phyloP scores from a whole-genome alignment of 2,329 filamentous ascomycete genomes.

The Diaporthe sp. region DNA sequence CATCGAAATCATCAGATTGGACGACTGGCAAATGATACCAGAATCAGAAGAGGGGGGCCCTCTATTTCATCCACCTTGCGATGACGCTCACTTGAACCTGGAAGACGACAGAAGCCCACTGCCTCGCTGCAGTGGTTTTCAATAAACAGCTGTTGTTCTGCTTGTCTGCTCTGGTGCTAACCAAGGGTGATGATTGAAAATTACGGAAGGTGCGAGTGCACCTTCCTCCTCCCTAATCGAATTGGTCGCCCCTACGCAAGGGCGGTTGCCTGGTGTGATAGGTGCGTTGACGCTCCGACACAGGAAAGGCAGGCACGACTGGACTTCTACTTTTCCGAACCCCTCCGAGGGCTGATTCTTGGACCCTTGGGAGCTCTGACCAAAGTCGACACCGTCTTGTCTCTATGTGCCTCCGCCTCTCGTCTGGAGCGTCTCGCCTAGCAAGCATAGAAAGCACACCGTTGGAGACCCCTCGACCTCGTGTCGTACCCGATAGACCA shows the following conservation, averaged over 20 bases:
- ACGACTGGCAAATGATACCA: not conserved
- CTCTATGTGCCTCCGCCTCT: not conserved
- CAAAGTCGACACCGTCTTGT: not conserved
- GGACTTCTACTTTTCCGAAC: not conserved
- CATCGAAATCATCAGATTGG: not conserved
- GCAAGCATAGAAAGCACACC: not conserved
- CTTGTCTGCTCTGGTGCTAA: not conserved
- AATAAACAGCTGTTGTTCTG: not conserved
- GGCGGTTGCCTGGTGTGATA: not conserved
- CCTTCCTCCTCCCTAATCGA: not conserved
- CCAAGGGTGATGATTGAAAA: not conserved
- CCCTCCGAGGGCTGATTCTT: not conserved
- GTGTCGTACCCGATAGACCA: not conserved
- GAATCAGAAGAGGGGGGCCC: not conserved
- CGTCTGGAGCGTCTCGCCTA: not conserved
- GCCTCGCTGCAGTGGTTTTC: too few relatives aligned
- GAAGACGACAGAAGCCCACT: not conserved
- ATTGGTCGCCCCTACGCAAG: not conserved
- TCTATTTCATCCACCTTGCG: not conserved
- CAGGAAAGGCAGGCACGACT: not conserved
- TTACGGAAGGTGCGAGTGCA: not conserved
- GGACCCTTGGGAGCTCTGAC: not conserved
- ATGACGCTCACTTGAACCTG: not conserved
- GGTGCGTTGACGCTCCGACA: not conserved
- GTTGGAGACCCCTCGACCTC: not conserved